Conservation (phyloP, 2,329 filamentous ascomycete genomes). For the Arthrobotrys entomopaga region DNA sequence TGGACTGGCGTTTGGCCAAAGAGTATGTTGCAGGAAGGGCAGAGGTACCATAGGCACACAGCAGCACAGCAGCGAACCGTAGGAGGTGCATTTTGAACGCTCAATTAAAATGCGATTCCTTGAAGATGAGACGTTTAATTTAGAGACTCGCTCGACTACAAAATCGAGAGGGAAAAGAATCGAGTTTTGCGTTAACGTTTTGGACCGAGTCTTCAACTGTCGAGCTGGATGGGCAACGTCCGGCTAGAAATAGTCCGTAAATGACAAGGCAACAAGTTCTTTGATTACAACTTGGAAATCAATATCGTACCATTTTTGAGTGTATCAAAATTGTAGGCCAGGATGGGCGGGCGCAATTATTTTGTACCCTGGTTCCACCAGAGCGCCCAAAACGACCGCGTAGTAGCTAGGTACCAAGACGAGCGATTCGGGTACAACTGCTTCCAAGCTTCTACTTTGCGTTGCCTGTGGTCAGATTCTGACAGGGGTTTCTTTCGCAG, state of each 20-base stretch:
- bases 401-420: constrained; percentile 5
- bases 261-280: not conserved
- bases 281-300: constrained; percentile 13
- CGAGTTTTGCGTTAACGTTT: constrained; percentile 21
- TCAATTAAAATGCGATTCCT: too few species aligned
- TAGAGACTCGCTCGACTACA: too few species aligned
- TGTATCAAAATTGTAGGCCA: not conserved
- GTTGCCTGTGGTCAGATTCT: constrained; percentile 24
- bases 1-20: constrained; percentile 28
- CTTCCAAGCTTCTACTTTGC: constrained; percentile 22
- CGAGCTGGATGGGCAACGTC: not conserved
- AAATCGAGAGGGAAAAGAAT: too few species aligned
- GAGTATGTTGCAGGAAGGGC: constrained; percentile 32
- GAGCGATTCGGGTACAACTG: constrained; percentile 30
- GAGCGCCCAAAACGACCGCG: not conserved
- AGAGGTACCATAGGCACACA: constrained; percentile 43
- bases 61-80: constrained; percentile 33
- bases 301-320: constrained; percentile 26
- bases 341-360: not conserved
- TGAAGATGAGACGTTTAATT: too few species aligned
- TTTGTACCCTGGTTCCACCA: constrained; percentile 1
- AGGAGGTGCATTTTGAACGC: constrained; percentile 34
- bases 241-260: constrained; percentile 27
- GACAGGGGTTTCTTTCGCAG: not conserved
- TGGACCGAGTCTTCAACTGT: not conserved